Evolutionary conservation across 129 eudicot species (phyloP), one percentile per base, ranked within the genome.

Genomic region (Apium graveolens): DNA sequence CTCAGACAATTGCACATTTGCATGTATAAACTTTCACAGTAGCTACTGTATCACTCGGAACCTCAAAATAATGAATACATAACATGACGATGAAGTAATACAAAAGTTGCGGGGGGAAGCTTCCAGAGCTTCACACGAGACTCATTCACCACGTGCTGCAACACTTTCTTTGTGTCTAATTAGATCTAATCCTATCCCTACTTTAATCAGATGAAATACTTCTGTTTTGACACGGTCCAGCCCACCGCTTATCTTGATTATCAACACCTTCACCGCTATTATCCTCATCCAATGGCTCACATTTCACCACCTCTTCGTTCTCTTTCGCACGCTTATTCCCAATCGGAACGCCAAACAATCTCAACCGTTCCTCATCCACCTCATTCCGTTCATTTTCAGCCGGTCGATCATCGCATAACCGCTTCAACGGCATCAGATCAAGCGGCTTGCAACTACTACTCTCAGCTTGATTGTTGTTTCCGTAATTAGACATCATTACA

Each of bases 291-390:
- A 78, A 82, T 88, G 97, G 92, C 87, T 94, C 97, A 3, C 86
- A 80, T 88, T 94, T 91, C 44, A 91, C 79, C 7, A 84, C 92
- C 29, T 79, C 81, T 14, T 76, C 86, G 11, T 74, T 82, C 57
- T 93, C 95, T 78, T 89, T 83, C 63, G 34, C 78, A n/a, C 98
- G 90, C 70, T 93, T 93, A 83, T 68, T 68, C 1, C 98, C 93
- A 45, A 93, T 88, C 6, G 93, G 71, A 2, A 91, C 95, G 11
- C 98, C 98, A 76, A 93, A 93, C 27, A 93, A 72, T 55, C 90
- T 84, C 27, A 88, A 88, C 68, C 85, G 84, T 11, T 81, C 63
- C 17, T 79, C 81, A 24, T 79, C 88, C 66, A 75, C 86, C 32
- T 29, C 29, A 2, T 71, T 85, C 83, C 82, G 32, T 5, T 46